These are phyloP conservation scores for Penicillium flavigenum DNA, from an alignment of 495 filamentous ascomycete genomes.

Conservation along the genomic window DNA sequence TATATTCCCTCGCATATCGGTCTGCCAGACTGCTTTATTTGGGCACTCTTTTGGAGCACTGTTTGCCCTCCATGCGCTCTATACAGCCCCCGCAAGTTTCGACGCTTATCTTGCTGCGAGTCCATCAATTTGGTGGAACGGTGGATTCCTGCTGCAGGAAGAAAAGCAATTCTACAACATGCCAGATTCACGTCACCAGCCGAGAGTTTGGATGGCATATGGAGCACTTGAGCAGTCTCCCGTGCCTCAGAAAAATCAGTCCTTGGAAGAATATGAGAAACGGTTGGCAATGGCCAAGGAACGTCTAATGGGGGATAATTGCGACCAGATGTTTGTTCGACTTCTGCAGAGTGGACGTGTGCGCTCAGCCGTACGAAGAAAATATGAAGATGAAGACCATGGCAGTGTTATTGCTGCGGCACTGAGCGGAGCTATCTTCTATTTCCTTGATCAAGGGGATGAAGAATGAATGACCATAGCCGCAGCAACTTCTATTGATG, in stretches of 20 bases:
- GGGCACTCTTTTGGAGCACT: no score
- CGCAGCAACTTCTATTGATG: neutral
- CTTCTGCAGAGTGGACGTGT: constrained; percentile 8
- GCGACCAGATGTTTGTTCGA: constrained; percentile 19
- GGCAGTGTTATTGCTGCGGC: constrained; percentile 27
- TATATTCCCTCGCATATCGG: no score
- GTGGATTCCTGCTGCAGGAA: no score
- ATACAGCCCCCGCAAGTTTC: no score
- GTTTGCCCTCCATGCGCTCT: no score
- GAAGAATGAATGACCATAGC: neutral
- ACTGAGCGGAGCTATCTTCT: constrained; percentile 22
- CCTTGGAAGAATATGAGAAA: constrained; percentile 13
- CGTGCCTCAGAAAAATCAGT: constrained; percentile 12
- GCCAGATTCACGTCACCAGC: no score
- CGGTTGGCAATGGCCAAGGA: constrained; percentile 2
- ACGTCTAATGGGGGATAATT: constrained; percentile 29
- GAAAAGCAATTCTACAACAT: no score
- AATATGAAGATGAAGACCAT: constrained; percentile 29
- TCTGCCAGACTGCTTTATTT: no score
- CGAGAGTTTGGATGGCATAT: no score
- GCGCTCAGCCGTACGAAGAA: constrained; percentile 9
- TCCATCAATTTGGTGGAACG: no score
- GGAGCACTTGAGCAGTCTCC: no score
- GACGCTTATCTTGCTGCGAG: no score
- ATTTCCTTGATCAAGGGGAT: constrained; percentile 16